Base-by-base conservation (phyloP, 2,329 filamentous ascomycete species). In the Aspergillus sp. region DNA sequence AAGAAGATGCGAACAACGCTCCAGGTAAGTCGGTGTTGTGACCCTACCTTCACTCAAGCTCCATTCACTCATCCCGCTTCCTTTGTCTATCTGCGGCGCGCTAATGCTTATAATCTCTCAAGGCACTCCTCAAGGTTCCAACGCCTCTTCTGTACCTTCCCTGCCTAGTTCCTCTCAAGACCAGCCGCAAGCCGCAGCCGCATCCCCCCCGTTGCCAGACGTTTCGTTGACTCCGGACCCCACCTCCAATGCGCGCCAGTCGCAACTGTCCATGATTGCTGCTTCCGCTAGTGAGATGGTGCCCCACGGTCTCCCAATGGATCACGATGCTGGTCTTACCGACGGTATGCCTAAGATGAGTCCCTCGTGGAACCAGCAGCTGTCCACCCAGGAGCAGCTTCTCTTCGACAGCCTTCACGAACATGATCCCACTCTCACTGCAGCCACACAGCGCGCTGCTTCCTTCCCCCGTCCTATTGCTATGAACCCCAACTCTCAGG, bases 221-320 rank as follows among this genome's bases (percentile, higher is more conserved):
- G 59, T 66, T 38, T 73, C 73, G 15, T 62, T 77, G 64, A 72
- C 73, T 2, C 68, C 73, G 19, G 76, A 79, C 21, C 69, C 75
- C 19, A 62, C 70, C 25, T 68, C 71, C 36, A 75, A 75, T 62
- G 72, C 70, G 49, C 76, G 75, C 32, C 75, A 78, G 61, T 76
- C 78, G 36, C 77, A 79, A 57, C 70, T 81, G 49, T 80, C 77
- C 23, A 70, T 80, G 68, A 80, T 81, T 49, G 78, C 78, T 8
- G 78, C 78, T 10, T 79, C 78, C 38, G 78, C 78, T 32, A 80
- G 73, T 61, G 77, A 80, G 64, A 80, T 79, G 72, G 76, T 79
- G 38, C 75, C 77, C 1, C 74, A 79, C 21, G 72, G 71, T 36
- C 62, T 73, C 42, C 63, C 72, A 27, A 66, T 78, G 62, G 75